Evolutionary conservation across 805 yeast genomes (phyloP).

Genomic region (Kodamaea kakaduensis): DNA sequence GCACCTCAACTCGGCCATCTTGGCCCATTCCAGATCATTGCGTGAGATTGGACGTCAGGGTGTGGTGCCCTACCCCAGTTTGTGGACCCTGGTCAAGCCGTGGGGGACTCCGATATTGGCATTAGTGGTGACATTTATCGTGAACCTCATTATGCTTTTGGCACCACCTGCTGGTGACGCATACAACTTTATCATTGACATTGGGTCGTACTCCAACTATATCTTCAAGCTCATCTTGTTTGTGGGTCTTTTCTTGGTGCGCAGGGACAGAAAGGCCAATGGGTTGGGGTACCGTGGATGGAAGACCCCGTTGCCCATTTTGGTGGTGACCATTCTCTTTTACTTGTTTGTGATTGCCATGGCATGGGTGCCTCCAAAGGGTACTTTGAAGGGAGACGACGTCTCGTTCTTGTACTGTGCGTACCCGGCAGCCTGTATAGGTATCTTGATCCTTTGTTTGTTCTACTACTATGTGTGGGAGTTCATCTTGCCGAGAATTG

Average conservation of each 20-base stretch:
- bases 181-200: constrained; percentile 28
- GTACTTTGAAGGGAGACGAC: constrained; percentile 37
- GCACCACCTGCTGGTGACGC: constrained; percentile 37
- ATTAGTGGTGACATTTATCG: constrained; percentile 20
- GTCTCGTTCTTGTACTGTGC: constrained; percentile 42
- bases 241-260: constrained; percentile 24
- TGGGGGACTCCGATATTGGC: constrained; percentile 30
- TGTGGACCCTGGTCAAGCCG: constrained; percentile 30
- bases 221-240: constrained; percentile 25
- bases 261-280: constrained; percentile 26
- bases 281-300: constrained; percentile 32
- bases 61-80: constrained; percentile 25
- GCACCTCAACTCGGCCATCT: constrained; percentile 24
- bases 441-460: constrained; percentile 29
- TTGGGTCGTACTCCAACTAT: constrained; percentile 28
- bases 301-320: constrained; percentile 31
- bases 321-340: constrained; percentile 30
- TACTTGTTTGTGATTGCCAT: constrained; percentile 36
- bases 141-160: constrained; percentile 24
- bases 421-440: constrained; percentile 37
- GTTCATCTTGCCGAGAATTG: constrained; percentile 28
- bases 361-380: constrained; percentile 42
- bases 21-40: constrained; percentile 28
- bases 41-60: constrained; percentile 35
- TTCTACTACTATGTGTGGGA: constrained; percentile 37